Base-by-base conservation (phyloP, 371 early-diverging fungal species). In the Rhizopus arrhizus region DNA sequence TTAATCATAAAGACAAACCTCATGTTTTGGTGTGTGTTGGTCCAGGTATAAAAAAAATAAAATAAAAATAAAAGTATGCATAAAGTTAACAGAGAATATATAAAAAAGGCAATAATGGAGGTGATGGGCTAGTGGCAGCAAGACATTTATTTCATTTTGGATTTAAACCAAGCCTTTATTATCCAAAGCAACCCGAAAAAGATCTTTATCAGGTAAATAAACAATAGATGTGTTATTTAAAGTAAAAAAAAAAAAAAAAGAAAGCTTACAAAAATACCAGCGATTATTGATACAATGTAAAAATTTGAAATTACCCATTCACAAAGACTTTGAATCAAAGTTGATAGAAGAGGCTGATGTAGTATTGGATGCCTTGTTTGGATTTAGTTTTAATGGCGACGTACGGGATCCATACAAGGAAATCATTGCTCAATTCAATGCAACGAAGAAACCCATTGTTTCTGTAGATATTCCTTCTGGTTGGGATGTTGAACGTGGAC, bases 401-500 rank as follows among this genome's bases (percentile, higher is more conserved):
- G 83, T 94, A 6, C 78, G 95, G 2, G 81, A 87, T 11, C 96
- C 96, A 3, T 95, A 92, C 57, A 85, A 84, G 16, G 65, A 83
- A 0, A 83, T 88, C 2, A 80, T 96, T 34, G 56, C 80, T 47
- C 43, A 62, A 1, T 77, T 88, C 29, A 75, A 78, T 53, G 58
- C 59, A 6, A 82, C 85, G 0, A 68, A 62, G 12, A 73, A 78
- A 11, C 90, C 89, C 0, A 82, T 91, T 52, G 87, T 85, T 0
- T 83, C 91, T 15, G 92, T 96, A 35, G 97, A 97, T 67, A 89
- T 97, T 62, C 97, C 97, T 4, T 92, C 93, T 12, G 95, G 94
- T 0, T 97, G 96, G 96, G 86, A 95, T 65, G 95, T 97, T 2
- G 94, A 93, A 51, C 53, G 81, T 47, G 95, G 95, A 61, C 85